phyloP scores from a whole-genome alignment of 1,284 basidiomycete genomes.

The Puccinia horiana region DNA sequence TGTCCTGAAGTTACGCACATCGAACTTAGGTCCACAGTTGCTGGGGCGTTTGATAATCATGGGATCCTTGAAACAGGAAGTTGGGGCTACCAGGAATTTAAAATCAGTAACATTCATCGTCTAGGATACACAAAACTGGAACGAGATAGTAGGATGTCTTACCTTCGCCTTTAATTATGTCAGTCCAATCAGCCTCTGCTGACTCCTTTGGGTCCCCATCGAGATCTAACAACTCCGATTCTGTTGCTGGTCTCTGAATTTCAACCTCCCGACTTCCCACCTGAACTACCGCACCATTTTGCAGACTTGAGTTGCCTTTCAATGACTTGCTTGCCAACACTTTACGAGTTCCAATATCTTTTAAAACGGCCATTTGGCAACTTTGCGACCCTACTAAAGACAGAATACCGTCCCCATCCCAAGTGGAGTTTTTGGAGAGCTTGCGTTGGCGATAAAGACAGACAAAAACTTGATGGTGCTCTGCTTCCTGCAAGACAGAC shows the following conservation, averaged over 20 bases:
- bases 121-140: not conserved
- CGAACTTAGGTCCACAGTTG: constrained; percentile 8
- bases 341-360: constrained; percentile 23
- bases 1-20: not conserved
- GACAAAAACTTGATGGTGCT: constrained; percentile 11
- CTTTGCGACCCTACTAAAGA: constrained; percentile 13
- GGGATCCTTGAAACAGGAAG: constrained; percentile 1
- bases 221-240: constrained; percentile 2
- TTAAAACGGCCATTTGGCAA: constrained; percentile 39
- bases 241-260: constrained; percentile 27
- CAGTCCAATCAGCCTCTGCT: constrained; percentile 21
- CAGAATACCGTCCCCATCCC: constrained; percentile 43
- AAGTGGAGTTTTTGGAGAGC: constrained; percentile 18
- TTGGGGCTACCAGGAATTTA: not conserved
- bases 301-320: not conserved
- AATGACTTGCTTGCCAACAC: constrained; percentile 29
- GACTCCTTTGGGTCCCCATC: not conserved
- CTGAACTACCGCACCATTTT: not conserved
- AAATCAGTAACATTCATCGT: not conserved
- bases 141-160: not conserved
- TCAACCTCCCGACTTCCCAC: constrained; percentile 43
- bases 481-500: not conserved
- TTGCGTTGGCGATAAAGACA: constrained; percentile 39
- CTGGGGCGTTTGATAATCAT: constrained; percentile 28
- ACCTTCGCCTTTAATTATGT: constrained; percentile 37